These are phyloP conservation scores for Lomentospora prolificans DNA, from an alignment of 2,329 filamentous ascomycete genomes.

Conservation along the genomic window DNA sequence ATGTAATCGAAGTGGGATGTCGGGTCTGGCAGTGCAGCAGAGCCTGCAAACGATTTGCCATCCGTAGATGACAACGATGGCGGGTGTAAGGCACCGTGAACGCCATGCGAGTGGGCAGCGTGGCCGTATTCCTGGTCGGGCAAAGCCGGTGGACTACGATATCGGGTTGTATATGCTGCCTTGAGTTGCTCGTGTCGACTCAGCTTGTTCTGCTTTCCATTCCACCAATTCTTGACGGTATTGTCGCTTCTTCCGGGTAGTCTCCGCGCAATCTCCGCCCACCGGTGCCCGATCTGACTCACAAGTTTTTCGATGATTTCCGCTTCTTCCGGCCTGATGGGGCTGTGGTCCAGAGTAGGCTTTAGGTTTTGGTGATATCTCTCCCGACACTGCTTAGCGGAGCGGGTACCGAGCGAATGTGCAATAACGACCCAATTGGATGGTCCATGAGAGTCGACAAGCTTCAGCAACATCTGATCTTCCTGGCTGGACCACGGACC, in stretches of 20 bases:
- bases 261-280: slow-evolving; percentile 83
- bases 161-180: not conserved
- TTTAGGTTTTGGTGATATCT: slow-evolving; percentile 91
- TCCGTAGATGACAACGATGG: not conserved
- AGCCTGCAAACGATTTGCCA: not conserved
- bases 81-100: not conserved
- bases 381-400: slow-evolving; percentile 91
- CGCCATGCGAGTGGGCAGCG: not conserved
- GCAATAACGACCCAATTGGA: slow-evolving; percentile 90
- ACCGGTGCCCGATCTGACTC: slow-evolving; percentile 68
- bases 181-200: slow-evolving; percentile 34
- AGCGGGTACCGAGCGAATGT: slow-evolving; percentile 62
- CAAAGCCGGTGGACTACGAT: not conserved
- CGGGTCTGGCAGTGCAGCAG: not conserved
- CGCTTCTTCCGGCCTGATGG: slow-evolving; percentile 63
- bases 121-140: not conserved
- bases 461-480: slow-evolving; percentile 58
- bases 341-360: slow-evolving; percentile 60
- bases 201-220: slow-evolving; percentile 79
- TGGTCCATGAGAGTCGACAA: slow-evolving; percentile 62
- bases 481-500: slow-evolving; percentile 78
- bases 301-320: slow-evolving; percentile 69
- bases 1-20: not conserved
- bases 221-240: slow-evolving; percentile 97
- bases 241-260: slow-evolving; percentile 85